Evolutionary conservation across 352 stramenopile genomes (phyloP).

Genomic region (Phytophthora parvispora): DNA sequence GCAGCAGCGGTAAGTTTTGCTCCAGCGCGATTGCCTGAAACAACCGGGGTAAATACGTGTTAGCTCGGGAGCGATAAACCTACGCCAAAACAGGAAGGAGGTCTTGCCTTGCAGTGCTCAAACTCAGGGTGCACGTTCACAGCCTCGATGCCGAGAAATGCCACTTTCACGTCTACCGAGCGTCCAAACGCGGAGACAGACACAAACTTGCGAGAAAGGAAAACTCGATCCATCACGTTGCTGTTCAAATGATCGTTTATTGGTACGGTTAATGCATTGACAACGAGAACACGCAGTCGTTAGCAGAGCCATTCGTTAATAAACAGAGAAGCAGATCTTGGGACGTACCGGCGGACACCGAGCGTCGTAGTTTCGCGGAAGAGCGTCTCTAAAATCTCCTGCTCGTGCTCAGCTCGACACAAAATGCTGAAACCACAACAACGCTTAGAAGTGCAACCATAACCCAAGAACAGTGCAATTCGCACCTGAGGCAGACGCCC

Average conservation of each 20-base stretch:
- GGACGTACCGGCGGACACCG: conserved; percentile 81
- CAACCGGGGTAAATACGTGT: neutral
- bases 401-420: conserved; percentile 69
- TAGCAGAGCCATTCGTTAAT: conserved; percentile 1
- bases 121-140: conserved; percentile 88
- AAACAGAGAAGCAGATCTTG: neutral
- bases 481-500: conserved; percentile 76
- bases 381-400: conserved; percentile 60
- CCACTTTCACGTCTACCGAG: conserved; percentile 71
- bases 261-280: conserved; percentile 13
- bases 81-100: neutral
- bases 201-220: conserved; percentile 65
- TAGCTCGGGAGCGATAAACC: neutral
- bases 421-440: conserved; percentile 62
- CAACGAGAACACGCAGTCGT: conserved; percentile 2
- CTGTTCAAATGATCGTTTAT: conserved; percentile 44
- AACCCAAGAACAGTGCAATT: neutral
- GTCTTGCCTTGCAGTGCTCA: conserved; percentile 82
- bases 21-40: conserved; percentile 55
- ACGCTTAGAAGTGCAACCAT: neutral
- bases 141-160: conserved; percentile 50
- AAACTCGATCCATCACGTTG: conserved; percentile 66
- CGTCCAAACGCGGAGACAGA: conserved; percentile 52
- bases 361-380: conserved; percentile 93
- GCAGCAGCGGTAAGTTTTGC: conserved; percentile 50